Conservation (phyloP, 495 filamentous ascomycete genomes). For the Penicillium arizonense region DNA sequence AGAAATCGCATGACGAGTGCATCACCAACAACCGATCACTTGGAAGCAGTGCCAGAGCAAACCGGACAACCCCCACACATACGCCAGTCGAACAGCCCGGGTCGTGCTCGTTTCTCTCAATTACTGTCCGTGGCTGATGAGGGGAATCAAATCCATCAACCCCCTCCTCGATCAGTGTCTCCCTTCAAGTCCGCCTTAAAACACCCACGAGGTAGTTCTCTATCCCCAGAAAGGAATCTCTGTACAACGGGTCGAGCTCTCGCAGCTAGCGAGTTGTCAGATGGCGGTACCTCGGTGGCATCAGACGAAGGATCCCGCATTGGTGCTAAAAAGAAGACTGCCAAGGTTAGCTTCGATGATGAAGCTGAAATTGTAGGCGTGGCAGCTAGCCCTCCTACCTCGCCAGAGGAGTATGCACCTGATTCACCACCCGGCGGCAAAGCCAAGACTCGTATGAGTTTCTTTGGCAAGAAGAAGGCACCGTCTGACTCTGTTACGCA, state of each 20-base stretch:
- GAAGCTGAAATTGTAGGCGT: conserved; percentile 60
- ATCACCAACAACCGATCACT: conserved; percentile 14
- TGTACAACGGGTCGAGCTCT: conserved; percentile 23
- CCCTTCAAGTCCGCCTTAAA: conserved; percentile 88
- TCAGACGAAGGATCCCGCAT: conserved; percentile 57
- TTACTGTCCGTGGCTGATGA: conserved; percentile 51
- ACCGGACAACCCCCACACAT: conserved; percentile 7
- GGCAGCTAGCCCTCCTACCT: conserved; percentile 51
- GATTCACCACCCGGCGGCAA: conserved; percentile 52
- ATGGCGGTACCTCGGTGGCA: conserved; percentile 50
- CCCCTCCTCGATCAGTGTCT: conserved; percentile 76
- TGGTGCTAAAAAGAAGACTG: conserved; percentile 61
- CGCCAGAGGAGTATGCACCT: conserved; percentile 45
- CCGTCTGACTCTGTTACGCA: conserved; percentile 34
- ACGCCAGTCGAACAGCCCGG: conserved; percentile 56
- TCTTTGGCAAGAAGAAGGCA: conserved; percentile 51
- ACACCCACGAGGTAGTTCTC: conserved; percentile 52
- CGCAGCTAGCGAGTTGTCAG: conserved; percentile 57
- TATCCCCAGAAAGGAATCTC: conserved; percentile 43
- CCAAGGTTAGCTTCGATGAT: conserved; percentile 87
- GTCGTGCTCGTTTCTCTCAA: conserved; percentile 70
- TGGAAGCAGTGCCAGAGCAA: conserved; percentile 12
- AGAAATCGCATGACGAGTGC: conserved; percentile 8
- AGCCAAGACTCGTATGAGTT: conserved; percentile 45
- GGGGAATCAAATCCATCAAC: conserved; percentile 61